These are phyloP conservation scores for Prorocentrum cordatum DNA, from an alignment of 169 alveolate species.

Conservation along the genomic window DNA sequence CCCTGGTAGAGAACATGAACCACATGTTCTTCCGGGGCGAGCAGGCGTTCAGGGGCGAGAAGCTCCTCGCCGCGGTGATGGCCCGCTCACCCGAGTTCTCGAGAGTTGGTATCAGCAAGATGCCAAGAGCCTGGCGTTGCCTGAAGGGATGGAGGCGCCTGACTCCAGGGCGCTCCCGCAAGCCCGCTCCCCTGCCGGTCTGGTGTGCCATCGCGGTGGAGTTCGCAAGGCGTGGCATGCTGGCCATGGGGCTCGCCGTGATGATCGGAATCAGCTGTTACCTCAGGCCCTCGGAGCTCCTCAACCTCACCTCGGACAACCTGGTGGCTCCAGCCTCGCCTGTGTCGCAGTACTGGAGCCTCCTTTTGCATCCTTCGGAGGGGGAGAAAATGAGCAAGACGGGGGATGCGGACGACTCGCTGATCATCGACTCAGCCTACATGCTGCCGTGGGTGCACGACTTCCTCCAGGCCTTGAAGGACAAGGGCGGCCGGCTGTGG, in stretches of 20 bases:
- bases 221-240: background rate
- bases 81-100: background rate
- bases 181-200: background rate
- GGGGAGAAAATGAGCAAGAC: background rate
- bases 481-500: background rate
- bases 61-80: background rate
- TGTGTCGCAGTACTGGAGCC: background rate
- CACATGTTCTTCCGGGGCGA: background rate
- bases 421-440: background rate
- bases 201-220: background rate
- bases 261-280: background rate
- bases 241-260: background rate
- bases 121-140: background rate
- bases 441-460: background rate
- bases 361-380: background rate
- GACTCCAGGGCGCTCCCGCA: background rate
- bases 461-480: background rate
- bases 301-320: background rate
- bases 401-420: background rate
- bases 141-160: background rate
- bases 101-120: background rate
- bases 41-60: background rate
- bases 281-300: background rate
- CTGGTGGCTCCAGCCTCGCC: background rate
- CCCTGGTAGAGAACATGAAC: background rate